These are phyloP conservation scores for Herpetomonas tarakana DNA, from an alignment of 208 protist species.

Conservation along the genomic window DNA sequence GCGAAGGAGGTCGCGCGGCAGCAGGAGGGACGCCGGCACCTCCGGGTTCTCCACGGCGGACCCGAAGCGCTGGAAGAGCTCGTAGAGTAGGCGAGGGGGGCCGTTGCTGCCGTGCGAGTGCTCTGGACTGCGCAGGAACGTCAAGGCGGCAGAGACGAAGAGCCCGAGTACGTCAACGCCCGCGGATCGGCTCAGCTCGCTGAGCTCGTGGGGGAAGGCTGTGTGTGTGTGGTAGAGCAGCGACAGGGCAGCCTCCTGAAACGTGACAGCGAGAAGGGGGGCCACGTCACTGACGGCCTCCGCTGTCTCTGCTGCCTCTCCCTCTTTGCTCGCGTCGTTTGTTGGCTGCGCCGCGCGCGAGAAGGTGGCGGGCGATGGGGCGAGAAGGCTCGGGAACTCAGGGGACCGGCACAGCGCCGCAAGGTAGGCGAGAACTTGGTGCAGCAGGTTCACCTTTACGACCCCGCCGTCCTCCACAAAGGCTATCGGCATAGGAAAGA, in stretches of 20 bases:
- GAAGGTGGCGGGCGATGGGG: constrained; percentile 9
- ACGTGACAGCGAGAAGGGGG: too few relatives aligned
- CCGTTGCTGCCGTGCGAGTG: neutral
- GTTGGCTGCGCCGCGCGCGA: constrained; percentile 6
- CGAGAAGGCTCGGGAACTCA: constrained; percentile 8
- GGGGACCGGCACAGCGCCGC: neutral
- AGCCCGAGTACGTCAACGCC: constrained; percentile 6
- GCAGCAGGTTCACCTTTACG: constrained; percentile 9
- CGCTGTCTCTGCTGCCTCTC: too few relatives aligned
- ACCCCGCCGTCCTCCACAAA: neutral
- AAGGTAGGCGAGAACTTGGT: neutral
- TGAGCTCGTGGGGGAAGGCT: constrained; percentile 21
- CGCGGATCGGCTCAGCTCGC: constrained; percentile 17
- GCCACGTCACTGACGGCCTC: too few relatives aligned
- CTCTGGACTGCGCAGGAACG: neutral
- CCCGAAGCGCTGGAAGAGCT: constrained; percentile 9
- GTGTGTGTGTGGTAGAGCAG: constrained; percentile 22
- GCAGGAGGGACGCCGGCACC: constrained; percentile 1
- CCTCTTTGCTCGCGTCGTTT: too few relatives aligned
- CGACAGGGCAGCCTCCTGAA: constrained; percentile 13
- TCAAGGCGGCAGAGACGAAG: neutral
- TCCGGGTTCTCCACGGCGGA: constrained; percentile 8
- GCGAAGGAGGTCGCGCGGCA: neutral
- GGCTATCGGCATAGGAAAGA: constrained; percentile 6
- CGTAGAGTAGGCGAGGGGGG: neutral